Evolutionary conservation across 1,139 yeast species (phyloP).

Genomic region (Suhomyces kunorum): DNA sequence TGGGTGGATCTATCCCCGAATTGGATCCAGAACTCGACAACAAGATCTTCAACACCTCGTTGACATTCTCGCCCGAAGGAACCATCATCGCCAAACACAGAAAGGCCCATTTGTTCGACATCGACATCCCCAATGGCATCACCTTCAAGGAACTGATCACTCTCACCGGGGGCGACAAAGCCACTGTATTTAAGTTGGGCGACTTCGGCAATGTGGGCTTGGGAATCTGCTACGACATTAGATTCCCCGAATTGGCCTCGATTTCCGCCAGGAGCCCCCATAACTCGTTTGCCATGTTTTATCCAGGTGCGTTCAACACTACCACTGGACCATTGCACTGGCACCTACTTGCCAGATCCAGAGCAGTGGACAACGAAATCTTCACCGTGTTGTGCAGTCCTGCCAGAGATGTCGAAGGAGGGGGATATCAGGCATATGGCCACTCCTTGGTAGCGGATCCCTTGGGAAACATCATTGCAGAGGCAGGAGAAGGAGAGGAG

Average conservation of each 20-base stretch:
- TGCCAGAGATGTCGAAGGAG: conserved; percentile 66
- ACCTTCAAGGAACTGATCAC: conserved; percentile 80
- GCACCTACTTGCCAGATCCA: conserved; percentile 80
- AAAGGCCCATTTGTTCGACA: conserved; percentile 86
- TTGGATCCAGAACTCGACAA: conserved; percentile 48
- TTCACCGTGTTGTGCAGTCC: conserved; percentile 85
- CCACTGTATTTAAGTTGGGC: conserved; percentile 71
- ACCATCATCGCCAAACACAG: conserved; percentile 81
- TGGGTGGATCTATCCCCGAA: conserved; percentile 95
- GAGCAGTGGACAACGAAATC: conserved; percentile 89
- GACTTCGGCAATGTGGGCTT: conserved; percentile 79
- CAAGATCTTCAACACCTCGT: conserved; percentile 76
- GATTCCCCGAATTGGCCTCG: conserved; percentile 89
- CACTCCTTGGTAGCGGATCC: conserved; percentile 90
- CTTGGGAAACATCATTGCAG: conserved; percentile 72
- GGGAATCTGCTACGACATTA: conserved; percentile 89
- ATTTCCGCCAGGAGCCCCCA: conserved; percentile 69
- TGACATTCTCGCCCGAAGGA: conserved; percentile 73
- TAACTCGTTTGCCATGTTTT: conserved; percentile 83
- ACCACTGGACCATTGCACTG: conserved; percentile 96
- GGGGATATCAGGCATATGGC: conserved; percentile 88
- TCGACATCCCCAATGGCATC: conserved; percentile 87
- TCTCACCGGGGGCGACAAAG: conserved; percentile 73
- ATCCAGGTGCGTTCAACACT: conserved; percentile 95
- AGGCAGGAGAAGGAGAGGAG: conserved; percentile 85